Conservation (phyloP, 345 rosid species). For the Citrus australasica region DNA sequence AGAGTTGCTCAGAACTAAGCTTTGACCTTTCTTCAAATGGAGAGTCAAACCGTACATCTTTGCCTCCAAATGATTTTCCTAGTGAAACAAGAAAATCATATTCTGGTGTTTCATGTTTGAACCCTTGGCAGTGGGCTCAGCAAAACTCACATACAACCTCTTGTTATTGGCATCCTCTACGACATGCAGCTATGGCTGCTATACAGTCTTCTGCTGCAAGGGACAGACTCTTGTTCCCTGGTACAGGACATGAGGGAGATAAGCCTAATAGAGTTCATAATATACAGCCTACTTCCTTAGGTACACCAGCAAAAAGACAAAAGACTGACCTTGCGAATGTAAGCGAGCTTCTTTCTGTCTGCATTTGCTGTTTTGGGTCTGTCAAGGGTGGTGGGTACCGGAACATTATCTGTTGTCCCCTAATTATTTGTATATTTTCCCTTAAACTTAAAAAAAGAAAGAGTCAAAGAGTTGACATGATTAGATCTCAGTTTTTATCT, state of each 20-base stretch:
- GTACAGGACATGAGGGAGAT: conserved; percentile 14
- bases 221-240: conserved; percentile 63
- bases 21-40: conserved; percentile 10
- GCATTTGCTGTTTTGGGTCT: neutral
- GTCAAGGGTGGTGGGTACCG: neutral
- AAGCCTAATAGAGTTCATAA: conserved; percentile 26
- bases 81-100: conserved; percentile 17
- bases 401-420: neutral
- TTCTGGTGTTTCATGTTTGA: conserved; percentile 54
- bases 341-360: conserved; percentile 21
- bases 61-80: conserved; percentile 22
- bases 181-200: conserved; percentile 82
- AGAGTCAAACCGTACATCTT: conserved; percentile 5
- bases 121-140: conserved; percentile 68
- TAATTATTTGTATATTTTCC: too few relatives aligned
- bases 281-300: conserved; percentile 20
- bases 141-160: conserved; percentile 22
- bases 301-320: conserved; percentile 60
- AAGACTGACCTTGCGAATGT: conserved; percentile 37
- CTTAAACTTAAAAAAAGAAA: too few relatives aligned
- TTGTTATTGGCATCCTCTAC: conserved; percentile 62
- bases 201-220: conserved; percentile 81
- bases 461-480: too few relatives aligned
- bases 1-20: conserved; percentile 8
- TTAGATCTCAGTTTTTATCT: too few relatives aligned